Evolutionary conservation across 2,329 filamentous ascomycete species (phyloP), one percentile per base, ranked within the genome.

Genomic region (Aureobasidium sp.): DNA sequence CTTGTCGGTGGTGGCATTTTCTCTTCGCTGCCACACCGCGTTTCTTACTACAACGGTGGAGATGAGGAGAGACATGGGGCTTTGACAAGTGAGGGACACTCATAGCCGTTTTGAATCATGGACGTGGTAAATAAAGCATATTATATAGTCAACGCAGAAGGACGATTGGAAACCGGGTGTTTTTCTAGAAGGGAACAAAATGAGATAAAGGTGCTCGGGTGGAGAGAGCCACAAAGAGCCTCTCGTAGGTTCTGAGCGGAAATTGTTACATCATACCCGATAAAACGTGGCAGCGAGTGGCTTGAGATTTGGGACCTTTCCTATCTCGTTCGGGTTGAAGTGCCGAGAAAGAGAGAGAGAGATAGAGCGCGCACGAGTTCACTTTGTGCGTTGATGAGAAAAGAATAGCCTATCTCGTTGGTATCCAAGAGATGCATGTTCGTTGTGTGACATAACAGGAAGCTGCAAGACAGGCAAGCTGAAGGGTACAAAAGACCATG

Each of bases 11-110:
- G 17, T 22, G 22, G 22, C 17, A n/a, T 10, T 16, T 37, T 48
- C 44, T 32, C 32, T 44, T 44, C 41, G 41, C 19, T 45, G n/a
- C 24, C 41, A 47, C 44, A 48, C 44, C 44, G 44, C 44, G 44
- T 25, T 19, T n/a, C n/a, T 37, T 48, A 27, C 44, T 37, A n/a
- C 44, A 48, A 37, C 44, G 44, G 44, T 48, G 29, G 27, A 34
- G 41, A n/a, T 32, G 27, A 34, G 41, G 8, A 34, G 3, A 32
- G n/a, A n/a, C n/a, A n/a, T n/a, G n/a, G n/a, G n/a, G n/a, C n/a
- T n/a, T n/a, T n/a, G n/a, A n/a, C n/a, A n/a, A n/a, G n/a, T n/a
- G n/a, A n/a, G n/a, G n/a, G n/a, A n/a, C n/a, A n/a, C n/a, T n/a
- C n/a, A n/a, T n/a, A n/a, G n/a, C n/a, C n/a, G n/a, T n/a, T n/a